phyloP scores from a whole-genome alignment of 495 filamentous ascomycete genomes.

The Hyaloscypha variabilis region DNA sequence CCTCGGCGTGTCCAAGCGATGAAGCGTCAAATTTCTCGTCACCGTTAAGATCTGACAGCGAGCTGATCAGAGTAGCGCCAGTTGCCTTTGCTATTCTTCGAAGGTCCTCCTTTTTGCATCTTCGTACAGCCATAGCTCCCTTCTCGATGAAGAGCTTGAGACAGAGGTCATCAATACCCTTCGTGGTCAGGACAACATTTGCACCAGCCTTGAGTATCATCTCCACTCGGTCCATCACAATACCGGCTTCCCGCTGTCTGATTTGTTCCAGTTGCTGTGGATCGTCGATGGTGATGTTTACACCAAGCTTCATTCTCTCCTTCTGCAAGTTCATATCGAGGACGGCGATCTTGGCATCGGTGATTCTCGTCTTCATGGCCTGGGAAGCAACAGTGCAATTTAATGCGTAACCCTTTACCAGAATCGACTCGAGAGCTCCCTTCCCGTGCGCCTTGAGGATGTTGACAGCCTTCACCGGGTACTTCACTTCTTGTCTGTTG shows the following conservation, averaged over 20 bases:
- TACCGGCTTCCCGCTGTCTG: conserved; percentile 84
- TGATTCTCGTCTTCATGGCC: conserved; percentile 92
- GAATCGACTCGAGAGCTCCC: conserved; percentile 81
- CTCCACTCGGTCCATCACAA: conserved; percentile 92
- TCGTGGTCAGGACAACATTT: conserved; percentile 95
- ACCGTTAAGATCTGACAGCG: conserved; percentile 93
- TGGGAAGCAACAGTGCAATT: conserved; percentile 99
- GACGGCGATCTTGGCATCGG: conserved; percentile 94
- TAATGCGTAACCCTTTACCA: conserved; percentile 95
- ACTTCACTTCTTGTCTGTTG: conserved; percentile 87
- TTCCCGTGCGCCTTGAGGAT: conserved; percentile 98
- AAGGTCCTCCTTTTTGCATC: conserved; percentile 99
- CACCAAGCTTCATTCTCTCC: conserved; percentile 97
- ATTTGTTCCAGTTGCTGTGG: conserved; percentile 97
- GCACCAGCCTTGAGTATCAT: conserved; percentile 98
- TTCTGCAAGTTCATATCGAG: conserved; percentile 99
- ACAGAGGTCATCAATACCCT: conserved; percentile 96
- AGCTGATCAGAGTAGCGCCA: conserved; percentile 88
- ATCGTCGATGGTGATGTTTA: conserved; percentile 97
- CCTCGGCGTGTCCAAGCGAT: conserved; percentile 86
- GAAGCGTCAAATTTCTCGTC: conserved; percentile 96
- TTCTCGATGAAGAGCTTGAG: conserved; percentile 94
- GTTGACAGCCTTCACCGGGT: conserved; percentile 99
- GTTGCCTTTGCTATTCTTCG: conserved; percentile 95
- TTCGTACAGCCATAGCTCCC: conserved; percentile 92